Percentiles rank a stretch among this genome's conserved stretches.
Conservation (phyloP, 352 stramenopile species). For the Pythium biforme region DNA sequence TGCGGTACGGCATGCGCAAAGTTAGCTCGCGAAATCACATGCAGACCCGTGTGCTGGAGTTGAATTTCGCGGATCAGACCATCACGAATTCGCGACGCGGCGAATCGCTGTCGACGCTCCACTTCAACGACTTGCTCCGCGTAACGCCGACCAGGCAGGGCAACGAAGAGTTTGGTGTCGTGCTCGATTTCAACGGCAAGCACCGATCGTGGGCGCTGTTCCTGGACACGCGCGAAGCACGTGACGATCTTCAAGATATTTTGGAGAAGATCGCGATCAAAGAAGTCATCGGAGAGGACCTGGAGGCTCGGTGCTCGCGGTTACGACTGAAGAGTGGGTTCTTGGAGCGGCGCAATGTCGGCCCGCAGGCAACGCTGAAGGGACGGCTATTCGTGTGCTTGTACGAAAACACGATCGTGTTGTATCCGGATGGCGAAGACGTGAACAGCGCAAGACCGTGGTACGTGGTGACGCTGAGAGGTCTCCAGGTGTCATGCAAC, state of each 20-base stretch:
- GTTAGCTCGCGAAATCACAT: constrained; percentile 74
- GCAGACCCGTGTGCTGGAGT: constrained; percentile 79
- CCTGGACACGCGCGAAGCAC: constrained; percentile 64
- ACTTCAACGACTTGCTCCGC: constrained; percentile 64
- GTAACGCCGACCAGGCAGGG: constrained; percentile 44
- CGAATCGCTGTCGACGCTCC: constrained; percentile 71
- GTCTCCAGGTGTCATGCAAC: constrained; percentile 59
- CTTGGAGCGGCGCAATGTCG: constrained; percentile 76
- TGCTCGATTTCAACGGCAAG: constrained; percentile 62
- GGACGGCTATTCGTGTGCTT: constrained; percentile 75
- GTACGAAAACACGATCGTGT: constrained; percentile 74
- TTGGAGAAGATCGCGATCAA: constrained; percentile 72
- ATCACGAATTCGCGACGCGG: constrained; percentile 77
- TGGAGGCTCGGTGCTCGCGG: constrained; percentile 65
- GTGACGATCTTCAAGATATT: constrained; percentile 72
- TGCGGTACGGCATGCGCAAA: constrained; percentile 84
- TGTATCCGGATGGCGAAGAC: constrained; percentile 75
- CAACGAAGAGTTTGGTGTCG: constrained; percentile 63
- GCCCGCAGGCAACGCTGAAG: constrained; percentile 69
- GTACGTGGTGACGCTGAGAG: constrained; percentile 74
- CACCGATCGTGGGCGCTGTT: constrained; percentile 80
- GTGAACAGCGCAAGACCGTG: constrained; percentile 52
- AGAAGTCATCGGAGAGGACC: constrained; percentile 55
- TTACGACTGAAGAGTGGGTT: constrained; percentile 74
- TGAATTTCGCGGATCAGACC: constrained; percentile 86